Evolutionary conservation across 768 basidiomycete genomes (phyloP).

Genomic region (Macrocybe gigantea): DNA sequence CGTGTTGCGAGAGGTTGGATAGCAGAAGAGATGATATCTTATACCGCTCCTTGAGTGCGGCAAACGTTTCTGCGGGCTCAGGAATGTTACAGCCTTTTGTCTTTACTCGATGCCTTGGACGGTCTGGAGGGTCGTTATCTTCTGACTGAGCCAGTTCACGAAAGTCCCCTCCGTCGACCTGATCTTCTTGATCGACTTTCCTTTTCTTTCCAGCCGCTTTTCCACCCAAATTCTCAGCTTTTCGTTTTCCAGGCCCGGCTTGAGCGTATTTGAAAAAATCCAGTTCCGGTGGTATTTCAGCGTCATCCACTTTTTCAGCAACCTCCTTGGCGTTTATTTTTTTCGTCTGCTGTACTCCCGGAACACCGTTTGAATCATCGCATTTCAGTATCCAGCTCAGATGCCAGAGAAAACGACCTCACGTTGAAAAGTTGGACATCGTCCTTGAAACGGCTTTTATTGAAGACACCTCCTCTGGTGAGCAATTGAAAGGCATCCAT

Average conservation of each 20-base stretch:
- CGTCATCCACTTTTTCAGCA: slow-evolving; percentile 19
- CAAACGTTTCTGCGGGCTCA: slow-evolving; percentile 48
- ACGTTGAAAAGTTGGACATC: slow-evolving; percentile 74
- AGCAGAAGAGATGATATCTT: slow-evolving; percentile 54
- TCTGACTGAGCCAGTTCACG: neutral
- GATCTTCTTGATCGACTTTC: slow-evolving; percentile 22
- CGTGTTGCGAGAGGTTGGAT: slow-evolving; percentile 55
- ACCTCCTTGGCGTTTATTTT: slow-evolving; percentile 1
- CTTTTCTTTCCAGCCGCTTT: slow-evolving; percentile 26
- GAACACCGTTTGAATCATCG: too few relatives aligned
- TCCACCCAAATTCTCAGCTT: slow-evolving; percentile 17
- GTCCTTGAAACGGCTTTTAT: slow-evolving; percentile 66
- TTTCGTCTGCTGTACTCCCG: slow-evolving; percentile 9
- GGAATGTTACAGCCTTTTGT: slow-evolving; percentile 74
- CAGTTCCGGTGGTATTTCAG: slow-evolving; percentile 66
- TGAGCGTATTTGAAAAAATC: slow-evolving; percentile 92
- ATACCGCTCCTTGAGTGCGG: slow-evolving; percentile 52
- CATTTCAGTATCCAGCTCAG: too few relatives aligned
- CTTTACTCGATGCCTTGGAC: slow-evolving; percentile 57
- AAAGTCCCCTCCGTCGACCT: slow-evolving; percentile 19
- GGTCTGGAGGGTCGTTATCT: slow-evolving; percentile 14
- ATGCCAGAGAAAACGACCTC: slow-evolving; percentile 9
- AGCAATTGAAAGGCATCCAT: slow-evolving; percentile 92
- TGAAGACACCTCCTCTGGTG: slow-evolving; percentile 82
- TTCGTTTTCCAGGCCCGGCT: slow-evolving; percentile 48